Evolutionary conservation across 306 rosid genomes (phyloP), one percentile per base, ranked within the genome.

Genomic region (Glycyrrhiza uralensis): DNA sequence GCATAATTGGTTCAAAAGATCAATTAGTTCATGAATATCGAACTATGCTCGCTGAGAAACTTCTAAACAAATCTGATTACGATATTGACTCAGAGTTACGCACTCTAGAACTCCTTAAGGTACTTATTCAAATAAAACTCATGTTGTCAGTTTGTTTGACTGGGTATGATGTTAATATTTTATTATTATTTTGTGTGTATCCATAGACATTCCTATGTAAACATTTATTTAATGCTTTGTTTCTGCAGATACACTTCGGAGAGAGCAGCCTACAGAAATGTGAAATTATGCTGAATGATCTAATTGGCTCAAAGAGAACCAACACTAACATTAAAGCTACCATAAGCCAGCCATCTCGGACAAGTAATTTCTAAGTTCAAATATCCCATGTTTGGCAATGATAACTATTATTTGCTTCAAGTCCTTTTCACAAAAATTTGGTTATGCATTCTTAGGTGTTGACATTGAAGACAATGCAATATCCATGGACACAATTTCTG

Each of bases 21-120:
- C 98, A 93, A 79, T 80, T 93, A 26, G 98, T 93, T 63, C 91
- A 87, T 77, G 97, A 91, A 79, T 93, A 93, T 80, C 93, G 98
- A 74, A 92, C 92, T 50, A 91, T 93, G 98, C 98, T 93, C 66
- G 98, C 98, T 4, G 98, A 93, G 80, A 93, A 91, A 79, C 97
- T 93, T 85, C 84, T 93, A 23, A 93, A 93, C 75, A 93, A 93
- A 83, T 93, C 91, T 42, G 97, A 91, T 83, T 93, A 89, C 82
- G 98, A 93, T 84, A 93, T 93, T 29, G 97, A 93, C 79, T 72
- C 97, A 42, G 97, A 91, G 84, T 86, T 93, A 66, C 96, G 98
- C 3, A 93, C 98, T 72, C 81, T 93, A 66, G 98, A 93, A 85
- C 98, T 93, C 52, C 96, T 93, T 30, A 93, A 93, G 97, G 98